Evolutionary conservation across 2,329 filamentous ascomycete genomes (phyloP), one percentile per base, ranked within the genome.

Genomic region (Hypomyces perniciosus): DNA sequence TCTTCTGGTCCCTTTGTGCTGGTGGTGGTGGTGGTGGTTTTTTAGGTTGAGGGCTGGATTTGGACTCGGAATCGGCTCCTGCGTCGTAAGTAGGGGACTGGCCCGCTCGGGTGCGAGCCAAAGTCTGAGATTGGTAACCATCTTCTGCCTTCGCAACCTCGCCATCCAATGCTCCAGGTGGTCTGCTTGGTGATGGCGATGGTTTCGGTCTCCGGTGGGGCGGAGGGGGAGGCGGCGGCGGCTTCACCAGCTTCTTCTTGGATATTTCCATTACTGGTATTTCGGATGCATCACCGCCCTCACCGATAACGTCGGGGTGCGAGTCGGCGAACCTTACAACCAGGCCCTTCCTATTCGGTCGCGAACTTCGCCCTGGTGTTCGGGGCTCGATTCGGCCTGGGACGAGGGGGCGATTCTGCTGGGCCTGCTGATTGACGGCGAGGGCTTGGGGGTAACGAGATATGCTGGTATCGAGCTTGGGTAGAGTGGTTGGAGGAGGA

Each of bases 241-340:
- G 68, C 59, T 63, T 69, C 30, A 62, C 48, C 57, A 61, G 73
- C 66, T 78, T 84, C 55, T 71, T 73, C 63, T 74, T 77, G 5
- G 82, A 84, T 49, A 96, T 85, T 63, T 93, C 86, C 20, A 82
- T 73, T 2, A 84, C 80, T 2, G 88, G 87, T 7, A 79, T 72
- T 48, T 88, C 83, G 49, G 86, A 85, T 66, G 96, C 90, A 62
- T 96, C 92, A 33, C 92, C 92, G 52, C 92, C 92, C 67, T 92
- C 85, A 43, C 92, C 92, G 62, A 97, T 96, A 55, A 96, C 70
- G 43, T 90, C 86, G 6, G 91, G 90, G 49, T 78, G 75, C 8
- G 77, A 78, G 58, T 88, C 82, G 47, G 78, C 79, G 61, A 96
- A 96, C 50, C 77, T 81, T 34, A 96, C 91, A 4, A 73, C 73